phyloP scores from a whole-genome alignment of 495 filamentous ascomycete genomes.

The Aspergillus homomorphus region DNA sequence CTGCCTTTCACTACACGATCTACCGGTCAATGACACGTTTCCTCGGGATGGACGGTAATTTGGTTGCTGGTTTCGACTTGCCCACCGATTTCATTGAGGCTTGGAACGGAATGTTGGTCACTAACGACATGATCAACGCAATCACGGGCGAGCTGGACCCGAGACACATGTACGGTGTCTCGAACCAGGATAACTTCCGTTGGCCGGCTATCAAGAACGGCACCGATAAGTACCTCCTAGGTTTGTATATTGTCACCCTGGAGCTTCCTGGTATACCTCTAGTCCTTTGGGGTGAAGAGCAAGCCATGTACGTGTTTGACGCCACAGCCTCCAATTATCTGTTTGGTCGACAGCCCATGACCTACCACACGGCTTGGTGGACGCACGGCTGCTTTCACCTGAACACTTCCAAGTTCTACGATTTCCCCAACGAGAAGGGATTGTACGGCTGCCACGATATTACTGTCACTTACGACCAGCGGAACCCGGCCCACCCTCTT shows the following conservation, averaged over 20 bases:
- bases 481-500: slow-evolving; percentile 50
- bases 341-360: slow-evolving; percentile 49
- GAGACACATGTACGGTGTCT: slow-evolving; percentile 48
- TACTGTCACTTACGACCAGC: slow-evolving; percentile 48
- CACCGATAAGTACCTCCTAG: slow-evolving; percentile 44
- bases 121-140: slow-evolving; percentile 48
- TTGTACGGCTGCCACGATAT: slow-evolving; percentile 46
- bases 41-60: slow-evolving; percentile 47
- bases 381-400: slow-evolving; percentile 51
- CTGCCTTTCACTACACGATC: slow-evolving; percentile 49
- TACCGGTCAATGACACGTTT: slow-evolving; percentile 50
- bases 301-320: slow-evolving; percentile 49
- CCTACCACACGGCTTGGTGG: slow-evolving; percentile 49
- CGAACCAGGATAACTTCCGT: slow-evolving; percentile 52
- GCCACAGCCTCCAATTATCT: slow-evolving; percentile 49
- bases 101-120: slow-evolving; percentile 42
- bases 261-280: slow-evolving; percentile 50
- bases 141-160: slow-evolving; percentile 51
- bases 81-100: slow-evolving; percentile 42
- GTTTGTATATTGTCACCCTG: slow-evolving; percentile 43
- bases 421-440: slow-evolving; percentile 43
- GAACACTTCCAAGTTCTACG: slow-evolving; percentile 42
- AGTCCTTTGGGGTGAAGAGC: slow-evolving; percentile 52
- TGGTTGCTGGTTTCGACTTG: slow-evolving; percentile 37
- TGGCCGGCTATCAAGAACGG: slow-evolving; percentile 51